Evolutionary conservation across 305 asterid genomes (phyloP).

Genomic region (Fraxinus albicans): DNA sequence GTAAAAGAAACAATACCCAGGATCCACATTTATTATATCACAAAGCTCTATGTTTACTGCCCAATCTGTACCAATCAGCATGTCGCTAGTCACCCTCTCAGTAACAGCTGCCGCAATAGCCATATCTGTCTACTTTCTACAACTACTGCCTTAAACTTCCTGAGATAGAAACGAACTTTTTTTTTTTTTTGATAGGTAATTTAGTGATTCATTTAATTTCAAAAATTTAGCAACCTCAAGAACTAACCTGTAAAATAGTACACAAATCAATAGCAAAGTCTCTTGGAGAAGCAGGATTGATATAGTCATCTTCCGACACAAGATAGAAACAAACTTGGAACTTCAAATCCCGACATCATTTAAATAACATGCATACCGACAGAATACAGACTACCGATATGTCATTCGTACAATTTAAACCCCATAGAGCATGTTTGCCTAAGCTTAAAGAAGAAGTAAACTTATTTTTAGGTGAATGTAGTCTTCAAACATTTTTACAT

Average conservation of each 20-base stretch:
- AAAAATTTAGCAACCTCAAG: neutral
- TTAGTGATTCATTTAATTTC: neutral
- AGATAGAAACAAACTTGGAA: neutral
- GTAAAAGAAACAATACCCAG: slow-evolving; percentile 51
- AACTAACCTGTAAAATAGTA: neutral
- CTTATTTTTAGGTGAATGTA: neutral
- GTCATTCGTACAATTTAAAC: neutral
- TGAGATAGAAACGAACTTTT: neutral
- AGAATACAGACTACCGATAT: neutral
- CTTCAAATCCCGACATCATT: slow-evolving; percentile 13
- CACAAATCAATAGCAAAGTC: neutral
- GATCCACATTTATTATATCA: slow-evolving; percentile 72
- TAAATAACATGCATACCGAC: slow-evolving; percentile 2
- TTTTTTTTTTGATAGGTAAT: neutral
- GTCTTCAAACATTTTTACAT: neutral
- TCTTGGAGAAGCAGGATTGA: slow-evolving; percentile 7
- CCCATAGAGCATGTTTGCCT: neutral
- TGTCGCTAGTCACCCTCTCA: slow-evolving; percentile 90
- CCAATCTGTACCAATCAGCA: slow-evolving; percentile 97
- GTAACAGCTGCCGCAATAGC: slow-evolving; percentile 81
- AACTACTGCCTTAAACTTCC: slow-evolving; percentile 20
- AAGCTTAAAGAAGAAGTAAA: neutral
- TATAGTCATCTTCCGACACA: slow-evolving; percentile 42
- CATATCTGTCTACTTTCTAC: slow-evolving; percentile 41
- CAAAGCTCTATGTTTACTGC: slow-evolving; percentile 91